phyloP scores from a whole-genome alignment of 768 basidiomycete genomes.

The Amanita pallidorosea region DNA sequence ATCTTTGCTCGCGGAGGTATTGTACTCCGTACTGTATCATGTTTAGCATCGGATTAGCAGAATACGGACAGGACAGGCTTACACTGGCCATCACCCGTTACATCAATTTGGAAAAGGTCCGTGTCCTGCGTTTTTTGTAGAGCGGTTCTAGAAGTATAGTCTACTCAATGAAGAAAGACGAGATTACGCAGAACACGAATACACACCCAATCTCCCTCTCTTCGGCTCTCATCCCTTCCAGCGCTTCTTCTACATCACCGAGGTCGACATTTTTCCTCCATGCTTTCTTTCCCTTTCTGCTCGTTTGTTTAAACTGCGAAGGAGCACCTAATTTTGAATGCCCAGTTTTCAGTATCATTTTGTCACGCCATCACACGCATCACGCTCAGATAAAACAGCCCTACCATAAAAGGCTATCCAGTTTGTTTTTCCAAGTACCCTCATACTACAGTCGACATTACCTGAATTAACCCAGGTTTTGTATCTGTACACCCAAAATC shows the following conservation, averaged over 20 bases:
- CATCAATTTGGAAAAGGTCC: slow-evolving; percentile 75
- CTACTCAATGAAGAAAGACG: background rate
- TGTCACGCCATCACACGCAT: background rate
- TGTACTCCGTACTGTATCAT: slow-evolving; percentile 43
- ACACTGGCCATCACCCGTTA: slow-evolving; percentile 70
- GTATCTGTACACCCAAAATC: too few relatives aligned
- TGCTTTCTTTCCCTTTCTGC: slow-evolving; percentile 83
- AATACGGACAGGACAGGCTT: slow-evolving; percentile 10
- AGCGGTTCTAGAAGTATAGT: slow-evolving; percentile 30
- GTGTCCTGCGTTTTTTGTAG: slow-evolving; percentile 59
- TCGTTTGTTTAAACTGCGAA: slow-evolving; percentile 54
- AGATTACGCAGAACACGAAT: background rate
- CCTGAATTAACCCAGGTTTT: too few relatives aligned
- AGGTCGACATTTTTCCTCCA: slow-evolving; percentile 94
- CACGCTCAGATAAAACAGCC: too few relatives aligned
- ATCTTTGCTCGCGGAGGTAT: slow-evolving; percentile 43
- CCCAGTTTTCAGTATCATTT: slow-evolving; percentile 8
- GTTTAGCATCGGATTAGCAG: background rate
- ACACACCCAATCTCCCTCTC: slow-evolving; percentile 72
- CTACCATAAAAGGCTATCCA: too few relatives aligned
- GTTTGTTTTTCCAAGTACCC: too few relatives aligned
- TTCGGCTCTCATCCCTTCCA: slow-evolving; percentile 73
- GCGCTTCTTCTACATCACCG: slow-evolving; percentile 43
- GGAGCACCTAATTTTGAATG: slow-evolving; percentile 39
- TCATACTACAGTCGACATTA: background rate